Conservation (phyloP, 805 yeast species). For the Pichia nanzhaoensis region DNA sequence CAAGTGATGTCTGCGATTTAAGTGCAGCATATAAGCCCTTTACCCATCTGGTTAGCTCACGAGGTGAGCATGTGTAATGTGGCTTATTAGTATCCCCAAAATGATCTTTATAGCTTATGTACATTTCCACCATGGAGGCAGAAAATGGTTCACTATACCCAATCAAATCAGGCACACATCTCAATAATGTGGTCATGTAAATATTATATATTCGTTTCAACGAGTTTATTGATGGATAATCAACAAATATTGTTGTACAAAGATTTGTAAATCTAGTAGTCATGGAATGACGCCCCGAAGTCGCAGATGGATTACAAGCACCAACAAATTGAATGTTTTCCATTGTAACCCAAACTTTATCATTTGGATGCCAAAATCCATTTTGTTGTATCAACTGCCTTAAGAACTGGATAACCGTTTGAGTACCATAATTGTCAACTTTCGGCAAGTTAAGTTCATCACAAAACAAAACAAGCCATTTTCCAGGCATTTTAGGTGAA, state of each 20-base stretch:
- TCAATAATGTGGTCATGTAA: conserved; percentile 50
- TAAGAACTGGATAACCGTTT: conserved; percentile 59
- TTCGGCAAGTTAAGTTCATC: conserved; percentile 87
- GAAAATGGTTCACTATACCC: conserved; percentile 50
- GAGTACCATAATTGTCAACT: conserved; percentile 66
- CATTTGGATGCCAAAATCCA: conserved; percentile 70
- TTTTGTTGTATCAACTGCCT: conserved; percentile 65
- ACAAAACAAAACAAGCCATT: conserved; percentile 77
- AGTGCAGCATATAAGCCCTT: conserved; percentile 53
- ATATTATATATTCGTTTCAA: conserved; percentile 60
- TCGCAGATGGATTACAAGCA: conserved; percentile 88
- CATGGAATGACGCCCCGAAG: conserved; percentile 61
- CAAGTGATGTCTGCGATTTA: conserved; percentile 20
- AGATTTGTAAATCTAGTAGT: conserved; percentile 61
- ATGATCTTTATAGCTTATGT: conserved; percentile 34
- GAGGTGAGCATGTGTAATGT: conserved; percentile 78
- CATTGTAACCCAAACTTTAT: conserved; percentile 59
- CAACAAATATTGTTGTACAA: conserved; percentile 60
- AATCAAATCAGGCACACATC: conserved; percentile 51
- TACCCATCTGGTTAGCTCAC: conserved; percentile 86
- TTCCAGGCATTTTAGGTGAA: conserved; percentile 54
- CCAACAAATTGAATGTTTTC: conserved; percentile 77
- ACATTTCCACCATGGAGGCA: conserved; percentile 60
- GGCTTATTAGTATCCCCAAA: conserved; percentile 37
- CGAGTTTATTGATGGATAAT: conserved; percentile 64